phyloP scores from a whole-genome alignment of 225 moss, liverwort and hornwort genomes.

The Sphagnum contortum region DNA sequence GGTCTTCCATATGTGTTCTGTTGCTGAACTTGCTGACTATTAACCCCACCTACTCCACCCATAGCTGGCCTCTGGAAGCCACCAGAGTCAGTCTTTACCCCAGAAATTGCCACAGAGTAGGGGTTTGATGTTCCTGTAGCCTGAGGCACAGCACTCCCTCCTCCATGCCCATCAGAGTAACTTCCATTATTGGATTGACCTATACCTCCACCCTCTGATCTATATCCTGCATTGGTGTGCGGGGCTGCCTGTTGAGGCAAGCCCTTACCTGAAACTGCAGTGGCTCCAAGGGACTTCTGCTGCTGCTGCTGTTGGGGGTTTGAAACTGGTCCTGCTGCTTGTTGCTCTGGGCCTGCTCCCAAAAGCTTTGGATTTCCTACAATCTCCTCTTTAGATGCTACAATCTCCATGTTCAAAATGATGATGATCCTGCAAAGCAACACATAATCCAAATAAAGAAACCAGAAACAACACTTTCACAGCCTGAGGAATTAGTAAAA shows the following conservation, averaged over 20 bases:
- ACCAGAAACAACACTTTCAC: too few species aligned
- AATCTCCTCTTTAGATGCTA: conserved; percentile 62
- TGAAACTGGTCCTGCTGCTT: conserved; percentile 22
- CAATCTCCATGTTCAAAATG: conserved; percentile 86
- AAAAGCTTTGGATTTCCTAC: conserved; percentile 71
- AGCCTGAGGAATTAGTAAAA: too few species aligned
- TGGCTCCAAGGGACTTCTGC: conserved; percentile 14
- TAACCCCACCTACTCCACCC: conserved; percentile 29
- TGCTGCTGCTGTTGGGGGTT: conserved; percentile 37
- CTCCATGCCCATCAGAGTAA: too few species aligned
- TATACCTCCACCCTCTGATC: conserved; percentile 31
- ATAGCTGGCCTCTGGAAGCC: conserved; percentile 23
- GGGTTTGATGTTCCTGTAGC: conserved; percentile 14
- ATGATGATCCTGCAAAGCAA: conserved; percentile 65
- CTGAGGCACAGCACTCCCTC: too few species aligned
- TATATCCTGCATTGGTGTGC: conserved; percentile 26
- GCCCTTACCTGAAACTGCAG: conserved; percentile 7
- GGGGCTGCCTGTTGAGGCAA: conserved; percentile 6
- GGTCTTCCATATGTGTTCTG: conserved; percentile 45
- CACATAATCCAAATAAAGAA: not conserved
- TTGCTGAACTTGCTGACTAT: conserved; percentile 52
- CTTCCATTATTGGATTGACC: conserved; percentile 35
- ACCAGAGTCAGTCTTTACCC: conserved; percentile 30
- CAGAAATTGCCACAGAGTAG: conserved; percentile 37
- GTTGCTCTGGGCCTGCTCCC: conserved; percentile 44